Base-by-base conservation (phyloP, 163 green algal species). In the Botryococcus braunii region DNA sequence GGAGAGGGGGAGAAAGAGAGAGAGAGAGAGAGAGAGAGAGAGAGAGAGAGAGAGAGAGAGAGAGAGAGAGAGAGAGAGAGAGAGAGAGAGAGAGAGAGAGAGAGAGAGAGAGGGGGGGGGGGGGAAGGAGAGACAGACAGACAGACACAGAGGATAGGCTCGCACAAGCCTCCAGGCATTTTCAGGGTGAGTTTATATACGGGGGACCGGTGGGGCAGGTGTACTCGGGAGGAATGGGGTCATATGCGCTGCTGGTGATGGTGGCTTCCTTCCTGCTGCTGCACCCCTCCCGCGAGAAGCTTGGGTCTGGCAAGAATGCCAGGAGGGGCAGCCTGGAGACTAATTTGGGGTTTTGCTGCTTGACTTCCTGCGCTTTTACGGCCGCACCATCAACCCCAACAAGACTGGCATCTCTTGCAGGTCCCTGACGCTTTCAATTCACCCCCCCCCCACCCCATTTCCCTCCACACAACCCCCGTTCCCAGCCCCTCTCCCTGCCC, bases 211-310 rank as follows among this genome's bases (percentile, higher is more conserved):
- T n/a, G n/a, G n/a, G n/a, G n/a, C 71, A 88, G 82, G 88, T 98
- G n/a, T 97, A 97, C 72, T 79, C 71, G 0, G 93, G 93, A 0
- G 93, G 92, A 66, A 88, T 98, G 61, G 93, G 93, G 37, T 92
- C 79, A 49, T 98, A 97, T 72, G 88, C 85, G 23, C 83, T 98
- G 41, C 84, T 97, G 47, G 86, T 90, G 39, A 93, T 97, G 85
- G 77, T 97, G 0, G 84, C 87, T 0, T 79, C 82, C 8, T 93
- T 93, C 71, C 79, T 98, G 70, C 83, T 95, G 79, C 74, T 86
- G 48, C 86, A 95, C 71, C 73, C 72, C 34, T 85, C 74, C 13
- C 35, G 65, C 29, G n/a, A 39, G 55, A 9, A 41, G 23, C n/a
- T 0, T 25, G 43, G n/a, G 27, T 32, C 11, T 21, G 23, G 25